phyloP scores from a whole-genome alignment of 2,329 filamentous ascomycete species.

The Aspergillus ustus region DNA sequence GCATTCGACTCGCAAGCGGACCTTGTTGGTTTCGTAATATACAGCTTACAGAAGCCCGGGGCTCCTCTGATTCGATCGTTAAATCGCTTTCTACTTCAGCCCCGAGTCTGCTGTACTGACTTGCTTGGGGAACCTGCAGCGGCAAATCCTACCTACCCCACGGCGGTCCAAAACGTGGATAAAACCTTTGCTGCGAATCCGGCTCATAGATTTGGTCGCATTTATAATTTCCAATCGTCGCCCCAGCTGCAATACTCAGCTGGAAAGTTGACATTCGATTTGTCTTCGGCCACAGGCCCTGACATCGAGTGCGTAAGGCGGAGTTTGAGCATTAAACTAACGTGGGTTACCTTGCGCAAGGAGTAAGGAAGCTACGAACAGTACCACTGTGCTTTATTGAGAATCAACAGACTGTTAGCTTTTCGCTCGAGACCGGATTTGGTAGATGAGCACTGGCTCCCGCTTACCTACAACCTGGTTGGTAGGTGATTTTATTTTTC shows the following conservation, averaged over 20 bases:
- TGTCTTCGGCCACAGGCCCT: background rate
- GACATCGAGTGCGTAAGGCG: background rate
- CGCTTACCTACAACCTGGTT: constrained; percentile 2
- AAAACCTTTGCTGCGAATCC: background rate
- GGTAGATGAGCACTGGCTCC: background rate
- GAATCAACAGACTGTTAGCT: background rate
- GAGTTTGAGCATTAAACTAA: background rate
- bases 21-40: background rate
- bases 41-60: background rate
- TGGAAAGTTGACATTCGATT: background rate
- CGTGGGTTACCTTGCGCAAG: background rate
- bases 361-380: background rate
- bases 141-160: background rate
- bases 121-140: background rate
- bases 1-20: background rate
- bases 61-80: background rate
- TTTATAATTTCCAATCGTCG: background rate
- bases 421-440: constrained; percentile 1
- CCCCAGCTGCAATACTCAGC: background rate
- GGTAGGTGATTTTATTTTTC: constrained; percentile 13
- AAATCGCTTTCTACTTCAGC: background rate
- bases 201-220: background rate
- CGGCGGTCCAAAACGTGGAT: background rate
- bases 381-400: background rate
- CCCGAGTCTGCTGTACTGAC: background rate